phyloP scores from a whole-genome alignment of 164 flowering plant species.

The Kingdonia uniflora region DNA sequence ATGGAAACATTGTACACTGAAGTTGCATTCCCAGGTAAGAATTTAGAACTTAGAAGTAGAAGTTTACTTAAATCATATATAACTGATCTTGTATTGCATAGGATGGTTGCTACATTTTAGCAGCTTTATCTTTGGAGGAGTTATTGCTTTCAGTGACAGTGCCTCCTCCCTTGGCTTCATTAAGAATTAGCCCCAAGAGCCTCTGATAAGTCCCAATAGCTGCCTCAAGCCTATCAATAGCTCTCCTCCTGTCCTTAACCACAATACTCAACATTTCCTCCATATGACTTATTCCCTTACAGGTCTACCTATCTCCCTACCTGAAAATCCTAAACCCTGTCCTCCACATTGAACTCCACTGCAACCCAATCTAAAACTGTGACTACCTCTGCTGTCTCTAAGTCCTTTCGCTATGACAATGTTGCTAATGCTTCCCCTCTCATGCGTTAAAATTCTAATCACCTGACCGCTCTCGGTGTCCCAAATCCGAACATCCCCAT shows the following conservation, averaged over 20 bases:
- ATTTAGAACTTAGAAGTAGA: too few relatives aligned
- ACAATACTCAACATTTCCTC: constrained; percentile 23
- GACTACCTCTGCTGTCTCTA: constrained; percentile 3
- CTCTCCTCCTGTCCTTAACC: constrained; percentile 27
- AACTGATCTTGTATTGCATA: too few relatives aligned
- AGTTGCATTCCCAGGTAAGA: too few relatives aligned
- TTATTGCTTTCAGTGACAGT: too few relatives aligned
- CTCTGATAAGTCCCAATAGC: constrained; percentile 33
- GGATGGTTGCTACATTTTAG: too few relatives aligned
- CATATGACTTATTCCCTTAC: constrained; percentile 22
- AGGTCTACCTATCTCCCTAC: constrained; percentile 14
- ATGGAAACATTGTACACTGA: too few relatives aligned
- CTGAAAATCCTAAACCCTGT: constrained; percentile 9
- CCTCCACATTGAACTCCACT: background rate
- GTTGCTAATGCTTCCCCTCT: constrained; percentile 19
- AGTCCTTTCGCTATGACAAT: constrained; percentile 24
- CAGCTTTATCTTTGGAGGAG: too few relatives aligned
- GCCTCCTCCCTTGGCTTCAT: constrained; percentile 31
- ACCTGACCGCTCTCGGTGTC: constrained; percentile 18
- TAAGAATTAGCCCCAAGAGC: constrained; percentile 37
- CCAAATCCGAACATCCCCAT: constrained; percentile 34
- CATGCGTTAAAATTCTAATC: constrained; percentile 17
- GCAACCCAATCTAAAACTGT: constrained; percentile 5
- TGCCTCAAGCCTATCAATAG: constrained; percentile 32
- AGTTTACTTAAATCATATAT: too few relatives aligned